Evolutionary conservation across 2,329 filamentous ascomycete species (phyloP), one percentile per base, ranked within the genome.

Genomic region (Nakataea oryzae): DNA sequence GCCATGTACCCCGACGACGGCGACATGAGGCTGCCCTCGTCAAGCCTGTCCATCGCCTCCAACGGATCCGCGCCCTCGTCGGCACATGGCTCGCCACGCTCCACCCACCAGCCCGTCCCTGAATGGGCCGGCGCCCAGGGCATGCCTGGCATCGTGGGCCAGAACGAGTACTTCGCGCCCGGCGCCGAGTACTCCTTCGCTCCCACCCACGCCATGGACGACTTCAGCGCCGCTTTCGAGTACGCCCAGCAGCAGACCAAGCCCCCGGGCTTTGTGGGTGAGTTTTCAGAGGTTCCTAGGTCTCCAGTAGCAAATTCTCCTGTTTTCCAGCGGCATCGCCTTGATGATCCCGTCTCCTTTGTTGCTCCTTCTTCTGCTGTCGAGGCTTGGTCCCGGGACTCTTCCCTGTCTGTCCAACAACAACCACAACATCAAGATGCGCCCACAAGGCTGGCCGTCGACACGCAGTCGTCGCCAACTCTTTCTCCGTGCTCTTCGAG

Each of bases 61-160:
- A 86, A 74, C 62, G 83, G 77, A 61, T 89, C 87, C 60, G 84
- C 84, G 4, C 78, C 86, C 8, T 89, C 86, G 1, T 89, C 87
- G 11, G 84, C 83, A 61, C 82, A 86, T 65, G 86, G 86, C 62
- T 90, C 87, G 27, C 87, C 87, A 29, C 83, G 85, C 68, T 86
- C 86, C 1, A 81, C 82, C 65, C 80, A 83, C 68, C 82, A 82
- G 64, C 77, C 78, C 68, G 79, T 84, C 60, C 78, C 85, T 57
- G 83, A 86, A 64, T 89, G 86, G 84, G 73, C 79, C 66, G 73
- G 78, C 64, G 72, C 76, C 63, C 81, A 81, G 61, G 75, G 89
- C 47, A 84, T 81, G 66, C 86, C 87, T 32, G 76, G 79, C 69
- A 88, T 91, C 65, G 83, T 89, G 60, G 79, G 81, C 67, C 77